Base-by-base conservation (phyloP, 768 basidiomycete species). In the Termitomyces sp. region DNA sequence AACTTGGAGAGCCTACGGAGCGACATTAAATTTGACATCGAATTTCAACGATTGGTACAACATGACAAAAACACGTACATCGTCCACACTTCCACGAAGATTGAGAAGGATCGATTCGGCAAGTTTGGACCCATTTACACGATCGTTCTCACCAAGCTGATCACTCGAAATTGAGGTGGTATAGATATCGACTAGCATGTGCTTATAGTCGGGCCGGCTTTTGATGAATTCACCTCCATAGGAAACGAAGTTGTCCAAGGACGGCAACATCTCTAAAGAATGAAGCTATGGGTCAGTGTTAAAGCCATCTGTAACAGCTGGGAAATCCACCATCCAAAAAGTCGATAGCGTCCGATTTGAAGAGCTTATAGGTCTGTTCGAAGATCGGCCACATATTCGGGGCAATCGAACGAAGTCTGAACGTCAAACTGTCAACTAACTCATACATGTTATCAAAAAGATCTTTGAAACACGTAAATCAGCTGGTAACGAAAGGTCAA, bases 361-460 rank as follows among this genome's bases (percentile, higher is more conserved):
- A 91, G 19, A 90, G 71, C 47, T 78, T 77, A 70, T 92, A 93
- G 0, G 88, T 93, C 59, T 84, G 69, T 70, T 93, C 90, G 58
- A 91, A 90, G 35, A 95, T 77, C 10, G 82, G 85, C 93, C 93
- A 95, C 87, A 95, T 87, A 61, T 77, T 80, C 0, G 88, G 84
- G 38, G 88, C 82, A 63, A 96, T 85, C 52, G 77, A 68, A 58
- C 83, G 82, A 54, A 87, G 77, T 68, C 85, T 90, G 78, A 90
- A 95, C 0, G 91, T 91, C 55, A 95, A 71, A 58, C 77, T 87
- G 63, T 95, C 93, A 48, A 92, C 82, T 50, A 95, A 72, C 60
- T 93, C 90, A 66, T 87, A 93, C 75, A 90, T 82, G 65, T 90
- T 88, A 70, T 93, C 92, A 64, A 90, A 87, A 42, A 95, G 73